phyloP scores from a whole-genome alignment of 2,329 filamentous ascomycete species.

The Lecanosticta acicola region DNA sequence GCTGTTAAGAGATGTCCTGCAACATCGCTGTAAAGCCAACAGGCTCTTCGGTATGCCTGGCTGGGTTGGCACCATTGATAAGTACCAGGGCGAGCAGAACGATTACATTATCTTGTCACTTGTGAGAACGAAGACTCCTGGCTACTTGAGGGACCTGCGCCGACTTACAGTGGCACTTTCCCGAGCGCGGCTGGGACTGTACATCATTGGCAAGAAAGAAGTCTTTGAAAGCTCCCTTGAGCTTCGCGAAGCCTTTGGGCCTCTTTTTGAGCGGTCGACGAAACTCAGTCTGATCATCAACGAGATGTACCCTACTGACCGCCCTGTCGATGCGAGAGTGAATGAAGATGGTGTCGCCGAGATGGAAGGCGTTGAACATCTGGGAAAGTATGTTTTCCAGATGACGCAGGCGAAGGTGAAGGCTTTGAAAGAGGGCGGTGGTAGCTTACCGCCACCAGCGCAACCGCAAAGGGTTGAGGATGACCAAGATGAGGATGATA shows the following conservation, averaged over 20 bases:
- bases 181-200: slow-evolving; percentile 82
- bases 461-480: slow-evolving; percentile 3
- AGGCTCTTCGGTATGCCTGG: slow-evolving; percentile 82
- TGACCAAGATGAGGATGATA: slow-evolving; percentile 22
- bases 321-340: slow-evolving; percentile 38
- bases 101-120: slow-evolving; percentile 95
- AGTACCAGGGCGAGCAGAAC: slow-evolving; percentile 98
- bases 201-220: slow-evolving; percentile 80
- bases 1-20: slow-evolving; percentile 79
- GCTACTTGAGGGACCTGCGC: slow-evolving; percentile 88
- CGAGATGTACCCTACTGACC: slow-evolving; percentile 74
- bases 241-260: slow-evolving; percentile 76
- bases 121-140: slow-evolving; percentile 79
- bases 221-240: slow-evolving; percentile 89
- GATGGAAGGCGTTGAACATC: slow-evolving; percentile 89
- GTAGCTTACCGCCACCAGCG: slow-evolving; percentile 19
- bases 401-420: slow-evolving; percentile 76
- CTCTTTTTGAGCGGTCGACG: slow-evolving; percentile 59
- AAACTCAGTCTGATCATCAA: slow-evolving; percentile 76
- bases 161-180: slow-evolving; percentile 92
- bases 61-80: slow-evolving; percentile 91
- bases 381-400: slow-evolving; percentile 93
- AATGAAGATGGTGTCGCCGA: slow-evolving; percentile 48
- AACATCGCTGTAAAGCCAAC: slow-evolving; percentile 75
- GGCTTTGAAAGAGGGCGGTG: slow-evolving; percentile 45